Percentiles rank a stretch among this genome's conserved stretches.
Conservation (phyloP, 306 rosid genomes). For the Cyamopsis tetragonoloba region DNA sequence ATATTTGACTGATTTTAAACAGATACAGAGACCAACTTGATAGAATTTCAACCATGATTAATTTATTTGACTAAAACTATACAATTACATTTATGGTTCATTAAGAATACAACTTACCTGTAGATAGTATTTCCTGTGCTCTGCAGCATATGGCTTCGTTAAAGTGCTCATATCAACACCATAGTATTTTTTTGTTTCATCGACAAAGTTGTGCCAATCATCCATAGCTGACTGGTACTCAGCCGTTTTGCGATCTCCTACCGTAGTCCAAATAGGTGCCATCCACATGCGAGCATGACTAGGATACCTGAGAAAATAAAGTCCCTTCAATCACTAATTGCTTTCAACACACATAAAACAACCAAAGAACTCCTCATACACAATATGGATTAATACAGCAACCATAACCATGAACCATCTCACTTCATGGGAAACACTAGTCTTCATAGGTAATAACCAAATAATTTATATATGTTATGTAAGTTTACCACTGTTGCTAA, state of each 20-base stretch:
- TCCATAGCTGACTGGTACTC: conserved; percentile 75
- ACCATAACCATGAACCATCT: conserved; percentile 6
- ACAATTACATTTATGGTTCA: background rate
- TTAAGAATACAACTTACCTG: conserved; percentile 51
- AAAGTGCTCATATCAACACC: conserved; percentile 93
- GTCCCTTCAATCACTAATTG: conserved; percentile 20
- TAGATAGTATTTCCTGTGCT: conserved; percentile 92
- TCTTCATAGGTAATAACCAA: background rate
- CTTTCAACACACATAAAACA: conserved; percentile 13
- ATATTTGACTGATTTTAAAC: background rate
- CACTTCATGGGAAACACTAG: background rate
- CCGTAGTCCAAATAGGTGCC: conserved; percentile 82
- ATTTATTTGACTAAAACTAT: background rate
- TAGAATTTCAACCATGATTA: background rate
- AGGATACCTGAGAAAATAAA: conserved; percentile 75
- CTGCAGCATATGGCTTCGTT: conserved; percentile 76
- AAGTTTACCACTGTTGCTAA: background rate
- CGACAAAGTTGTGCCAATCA: conserved; percentile 68
- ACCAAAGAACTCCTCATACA: background rate
- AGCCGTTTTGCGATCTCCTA: conserved; percentile 58
- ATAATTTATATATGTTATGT: background rate
- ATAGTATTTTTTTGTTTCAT: conserved; percentile 63
- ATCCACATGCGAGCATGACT: conserved; percentile 99
- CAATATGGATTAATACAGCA: background rate
- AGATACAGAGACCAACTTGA: background rate